Conservation (phyloP, 495 filamentous ascomycete genomes). For the Penicillium verhagenii region DNA sequence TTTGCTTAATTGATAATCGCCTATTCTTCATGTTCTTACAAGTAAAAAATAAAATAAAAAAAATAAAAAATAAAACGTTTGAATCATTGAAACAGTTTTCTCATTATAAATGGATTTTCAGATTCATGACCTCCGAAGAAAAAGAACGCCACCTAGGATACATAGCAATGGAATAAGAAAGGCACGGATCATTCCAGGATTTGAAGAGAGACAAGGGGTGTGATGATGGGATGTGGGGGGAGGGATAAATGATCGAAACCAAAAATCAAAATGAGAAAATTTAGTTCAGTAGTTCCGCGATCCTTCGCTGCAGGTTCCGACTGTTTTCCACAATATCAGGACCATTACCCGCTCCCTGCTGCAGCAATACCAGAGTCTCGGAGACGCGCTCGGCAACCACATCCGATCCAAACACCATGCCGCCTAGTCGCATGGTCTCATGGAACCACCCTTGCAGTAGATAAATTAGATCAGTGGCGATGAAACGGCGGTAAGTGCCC, state of each 20-base stretch:
- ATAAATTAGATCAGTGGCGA: slow-evolving; percentile 64
- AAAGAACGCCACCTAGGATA: slow-evolving; percentile 1
- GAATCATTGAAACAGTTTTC: not conserved
- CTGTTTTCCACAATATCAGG: slow-evolving; percentile 15
- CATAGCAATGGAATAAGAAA: slow-evolving; percentile 1
- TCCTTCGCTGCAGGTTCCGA: slow-evolving; percentile 42
- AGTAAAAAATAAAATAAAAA: no score
- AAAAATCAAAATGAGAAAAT: not conserved
- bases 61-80: no score
- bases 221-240: no score
- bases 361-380: slow-evolving; percentile 46
- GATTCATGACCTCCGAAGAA: not conserved
- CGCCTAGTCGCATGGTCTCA: slow-evolving; percentile 54
- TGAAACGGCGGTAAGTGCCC: slow-evolving; percentile 56
- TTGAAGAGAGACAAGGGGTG: no score
- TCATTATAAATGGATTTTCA: not conserved
- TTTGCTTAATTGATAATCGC: not conserved
- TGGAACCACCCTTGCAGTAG: slow-evolving; percentile 62
- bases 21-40: no score
- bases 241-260: no score
- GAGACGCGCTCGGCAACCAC: slow-evolving; percentile 44
- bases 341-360: slow-evolving; percentile 26
- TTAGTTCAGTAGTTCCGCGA: slow-evolving; percentile 45
- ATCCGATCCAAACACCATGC: slow-evolving; percentile 54
- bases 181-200: not conserved